These are phyloP conservation scores for Septoria linicola DNA, from an alignment of 2,329 filamentous ascomycete genomes.

Conservation along the genomic window DNA sequence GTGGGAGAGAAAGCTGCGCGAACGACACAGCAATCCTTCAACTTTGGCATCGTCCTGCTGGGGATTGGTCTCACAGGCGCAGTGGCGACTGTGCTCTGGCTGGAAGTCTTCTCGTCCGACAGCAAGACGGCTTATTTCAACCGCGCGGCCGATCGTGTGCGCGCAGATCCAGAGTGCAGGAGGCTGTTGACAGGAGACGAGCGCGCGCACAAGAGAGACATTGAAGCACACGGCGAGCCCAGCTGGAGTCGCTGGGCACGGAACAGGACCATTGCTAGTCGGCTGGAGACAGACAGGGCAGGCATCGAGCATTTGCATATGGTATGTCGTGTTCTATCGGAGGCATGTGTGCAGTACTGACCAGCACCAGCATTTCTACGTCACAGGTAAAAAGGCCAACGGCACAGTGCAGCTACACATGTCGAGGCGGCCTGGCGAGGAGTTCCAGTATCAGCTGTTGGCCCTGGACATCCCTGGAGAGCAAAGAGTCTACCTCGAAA, in stretches of 20 bases:
- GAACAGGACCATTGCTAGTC: conserved; percentile 55
- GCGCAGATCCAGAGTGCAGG: conserved; percentile 67
- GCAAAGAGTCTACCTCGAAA: conserved; percentile 64
- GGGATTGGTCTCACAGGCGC: conserved; percentile 74
- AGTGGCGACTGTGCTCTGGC: conserved; percentile 76
- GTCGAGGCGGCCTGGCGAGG: conserved; percentile 62
- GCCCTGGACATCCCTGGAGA: conserved; percentile 74
- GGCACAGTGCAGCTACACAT: conserved; percentile 78
- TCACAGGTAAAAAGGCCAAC: conserved; percentile 72
- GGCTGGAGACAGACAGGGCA: conserved; percentile 64
- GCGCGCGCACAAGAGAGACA: conserved; percentile 59
- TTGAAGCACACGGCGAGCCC: conserved; percentile 77
- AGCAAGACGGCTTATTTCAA: conserved; percentile 89
- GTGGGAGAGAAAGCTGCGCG: conserved; percentile 75
- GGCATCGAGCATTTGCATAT: conserved; percentile 80
- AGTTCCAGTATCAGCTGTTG: conserved; percentile 75
- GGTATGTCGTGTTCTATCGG: conserved; percentile 27
- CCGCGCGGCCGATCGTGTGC: conserved; percentile 76
- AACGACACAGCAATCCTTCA: conserved; percentile 87
- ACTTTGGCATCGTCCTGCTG: conserved; percentile 73
- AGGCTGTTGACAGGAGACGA: conserved; percentile 68
- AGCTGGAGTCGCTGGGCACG: conserved; percentile 78
- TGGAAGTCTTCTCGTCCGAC: conserved; percentile 77
- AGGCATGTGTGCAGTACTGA: neutral
- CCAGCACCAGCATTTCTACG: conserved; percentile 65